These are phyloP conservation scores for Trichoderma sp. DNA, from an alignment of 2,329 filamentous ascomycete genomes.

Conservation along the genomic window DNA sequence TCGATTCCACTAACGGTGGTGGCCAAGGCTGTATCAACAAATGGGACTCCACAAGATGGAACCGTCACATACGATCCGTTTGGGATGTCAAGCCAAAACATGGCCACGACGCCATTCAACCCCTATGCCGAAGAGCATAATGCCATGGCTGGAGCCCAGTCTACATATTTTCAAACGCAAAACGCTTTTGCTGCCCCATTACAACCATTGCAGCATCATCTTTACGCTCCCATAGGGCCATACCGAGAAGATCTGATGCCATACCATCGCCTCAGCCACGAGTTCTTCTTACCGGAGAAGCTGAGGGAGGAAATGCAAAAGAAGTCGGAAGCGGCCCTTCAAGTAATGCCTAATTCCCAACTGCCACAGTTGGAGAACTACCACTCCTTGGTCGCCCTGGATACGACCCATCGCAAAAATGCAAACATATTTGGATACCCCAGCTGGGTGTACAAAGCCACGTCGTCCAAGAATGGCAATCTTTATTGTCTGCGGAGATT, in stretches of 20 bases:
- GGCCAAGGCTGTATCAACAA: constrained; percentile 41
- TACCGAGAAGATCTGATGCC: constrained; percentile 77
- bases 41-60: constrained; percentile 52
- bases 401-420: constrained; percentile 78
- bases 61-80: constrained; percentile 61
- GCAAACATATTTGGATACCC: constrained; percentile 80
- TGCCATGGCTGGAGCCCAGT: constrained; percentile 55
- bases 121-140: constrained; percentile 77
- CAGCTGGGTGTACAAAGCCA: constrained; percentile 95
- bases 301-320: constrained; percentile 86
- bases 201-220: constrained; percentile 82
- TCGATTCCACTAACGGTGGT: neutral
- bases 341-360: constrained; percentile 76
- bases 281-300: constrained; percentile 89
- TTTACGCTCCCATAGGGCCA: constrained; percentile 87
- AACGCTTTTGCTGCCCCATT: constrained; percentile 52
- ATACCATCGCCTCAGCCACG: constrained; percentile 84
- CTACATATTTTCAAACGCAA: constrained; percentile 67
- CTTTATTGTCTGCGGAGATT: constrained; percentile 85
- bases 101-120: constrained; percentile 60
- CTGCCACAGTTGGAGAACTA: constrained; percentile 83
- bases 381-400: constrained; percentile 87
- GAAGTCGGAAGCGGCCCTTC: constrained; percentile 81
- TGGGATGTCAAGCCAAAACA: constrained; percentile 56
- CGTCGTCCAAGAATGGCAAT: constrained; percentile 83